Evolutionary conservation across 2,329 filamentous ascomycete species (phyloP).

Genomic region (Epichloe hybrida): DNA sequence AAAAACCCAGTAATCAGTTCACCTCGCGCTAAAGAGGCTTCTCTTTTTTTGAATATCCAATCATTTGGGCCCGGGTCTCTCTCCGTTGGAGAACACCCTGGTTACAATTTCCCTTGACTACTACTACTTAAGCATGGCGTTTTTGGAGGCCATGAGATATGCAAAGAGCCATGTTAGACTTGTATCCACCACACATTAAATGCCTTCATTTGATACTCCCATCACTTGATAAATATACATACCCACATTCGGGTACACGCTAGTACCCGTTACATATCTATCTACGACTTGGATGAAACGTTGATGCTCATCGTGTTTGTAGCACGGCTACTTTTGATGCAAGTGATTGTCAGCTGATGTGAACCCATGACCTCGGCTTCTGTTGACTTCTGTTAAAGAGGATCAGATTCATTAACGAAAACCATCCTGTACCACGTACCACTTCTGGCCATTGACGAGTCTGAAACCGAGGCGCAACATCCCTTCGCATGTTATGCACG

Average conservation of each 20-base stretch:
- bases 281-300: no score
- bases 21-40: not conserved
- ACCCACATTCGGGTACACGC: no score
- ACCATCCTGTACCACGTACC: no score
- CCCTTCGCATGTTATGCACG: no score
- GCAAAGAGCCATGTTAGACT: not conserved
- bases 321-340: no score
- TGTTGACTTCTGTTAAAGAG: not conserved
- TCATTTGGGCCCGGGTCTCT: no score
- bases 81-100: not conserved
- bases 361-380: not conserved
- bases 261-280: no score
- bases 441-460: no score
- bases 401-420: no score
- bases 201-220: not conserved
- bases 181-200: not conserved
- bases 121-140: not conserved
- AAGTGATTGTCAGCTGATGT: not conserved
- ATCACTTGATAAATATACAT: not conserved
- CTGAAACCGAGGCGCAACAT: no score
- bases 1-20: not conserved
- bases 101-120: not conserved
- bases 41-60: not conserved
- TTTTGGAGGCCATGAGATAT: not conserved
- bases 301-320: no score